A percentile compares a stretch with the other conserved stretches of the same genome.
phyloP scores from a whole-genome alignment of 2,329 filamentous ascomycete genomes.

The Pestalotiopsis sp. region DNA sequence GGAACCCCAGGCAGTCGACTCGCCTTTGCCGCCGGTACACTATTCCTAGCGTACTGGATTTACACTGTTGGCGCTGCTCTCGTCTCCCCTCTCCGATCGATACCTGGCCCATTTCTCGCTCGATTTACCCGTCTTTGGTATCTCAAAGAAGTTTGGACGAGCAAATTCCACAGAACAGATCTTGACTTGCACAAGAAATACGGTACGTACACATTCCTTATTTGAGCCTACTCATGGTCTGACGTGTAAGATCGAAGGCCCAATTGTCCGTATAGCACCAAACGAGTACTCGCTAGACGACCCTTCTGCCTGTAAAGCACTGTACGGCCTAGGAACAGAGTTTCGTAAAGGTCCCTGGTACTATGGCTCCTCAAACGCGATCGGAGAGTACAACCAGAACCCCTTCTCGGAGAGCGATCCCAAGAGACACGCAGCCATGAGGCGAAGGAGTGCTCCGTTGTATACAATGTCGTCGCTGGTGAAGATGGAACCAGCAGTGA shows the following conservation, averaged over 20 bases:
- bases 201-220: slow-evolving; percentile 18
- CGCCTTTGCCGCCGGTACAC: not conserved
- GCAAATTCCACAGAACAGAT: slow-evolving; percentile 30
- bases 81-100: not conserved
- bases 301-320: slow-evolving; percentile 38
- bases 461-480: slow-evolving; percentile 36
- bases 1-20: not conserved
- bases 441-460: slow-evolving; percentile 27
- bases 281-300: slow-evolving; percentile 49
- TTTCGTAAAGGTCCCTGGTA: slow-evolving; percentile 39
- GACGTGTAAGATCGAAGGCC: slow-evolving; percentile 21
- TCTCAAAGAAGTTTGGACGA: slow-evolving; percentile 27
- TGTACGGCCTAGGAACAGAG: slow-evolving; percentile 41
- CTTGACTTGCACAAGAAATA: slow-evolving; percentile 30
- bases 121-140: slow-evolving; percentile 42
- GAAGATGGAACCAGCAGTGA: slow-evolving; percentile 35
- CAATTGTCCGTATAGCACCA: slow-evolving; percentile 49
- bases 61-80: not conserved
- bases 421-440: slow-evolving; percentile 26
- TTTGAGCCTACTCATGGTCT: not conserved
- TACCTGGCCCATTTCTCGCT: slow-evolving; percentile 42
- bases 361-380: slow-evolving; percentile 21
- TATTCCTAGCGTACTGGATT: not conserved
- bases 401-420: slow-evolving; percentile 33
- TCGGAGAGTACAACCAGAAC: slow-evolving; percentile 18